Conservation (phyloP, 2,329 filamentous ascomycete species). For the Colletotrichum sp. region DNA sequence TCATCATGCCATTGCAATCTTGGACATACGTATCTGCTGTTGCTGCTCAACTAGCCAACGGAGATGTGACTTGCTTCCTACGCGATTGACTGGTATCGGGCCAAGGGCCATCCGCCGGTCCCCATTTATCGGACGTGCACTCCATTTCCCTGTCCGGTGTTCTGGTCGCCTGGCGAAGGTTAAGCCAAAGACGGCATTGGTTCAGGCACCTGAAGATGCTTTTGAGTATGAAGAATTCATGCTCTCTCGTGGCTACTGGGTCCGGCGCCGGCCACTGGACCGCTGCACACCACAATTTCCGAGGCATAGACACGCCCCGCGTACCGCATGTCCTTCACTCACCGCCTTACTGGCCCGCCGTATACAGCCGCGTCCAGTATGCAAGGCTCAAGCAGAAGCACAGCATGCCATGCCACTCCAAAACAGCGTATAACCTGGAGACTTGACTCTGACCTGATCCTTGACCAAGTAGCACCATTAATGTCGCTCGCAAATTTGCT, state of each 20-base stretch:
- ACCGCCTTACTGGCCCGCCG: neutral
- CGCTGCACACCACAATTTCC: conserved; percentile 17
- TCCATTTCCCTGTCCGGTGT: neutral
- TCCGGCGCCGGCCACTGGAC: neutral
- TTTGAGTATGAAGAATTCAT: neutral
- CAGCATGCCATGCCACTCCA: neutral
- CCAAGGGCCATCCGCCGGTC: neutral
- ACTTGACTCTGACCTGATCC: neutral
- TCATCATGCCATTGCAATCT: neutral
- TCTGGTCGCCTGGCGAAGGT: neutral
- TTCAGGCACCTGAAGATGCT: neutral
- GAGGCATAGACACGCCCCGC: neutral
- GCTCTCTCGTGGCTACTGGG: neutral
- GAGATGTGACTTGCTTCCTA: neutral
- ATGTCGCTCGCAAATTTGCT: neutral
- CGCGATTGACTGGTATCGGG: neutral
- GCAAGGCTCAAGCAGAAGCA: neutral
- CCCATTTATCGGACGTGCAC: neutral
- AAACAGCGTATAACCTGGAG: neutral
- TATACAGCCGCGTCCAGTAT: neutral
- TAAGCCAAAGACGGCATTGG: neutral
- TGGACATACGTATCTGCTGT: neutral
- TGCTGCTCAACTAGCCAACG: neutral
- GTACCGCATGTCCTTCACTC: neutral
- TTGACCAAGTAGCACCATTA: neutral